A percentile compares a stretch with the other conserved stretches of the same genome.
Conservation (phyloP, 1,284 basidiomycete genomes). For the Irpex sp. region DNA sequence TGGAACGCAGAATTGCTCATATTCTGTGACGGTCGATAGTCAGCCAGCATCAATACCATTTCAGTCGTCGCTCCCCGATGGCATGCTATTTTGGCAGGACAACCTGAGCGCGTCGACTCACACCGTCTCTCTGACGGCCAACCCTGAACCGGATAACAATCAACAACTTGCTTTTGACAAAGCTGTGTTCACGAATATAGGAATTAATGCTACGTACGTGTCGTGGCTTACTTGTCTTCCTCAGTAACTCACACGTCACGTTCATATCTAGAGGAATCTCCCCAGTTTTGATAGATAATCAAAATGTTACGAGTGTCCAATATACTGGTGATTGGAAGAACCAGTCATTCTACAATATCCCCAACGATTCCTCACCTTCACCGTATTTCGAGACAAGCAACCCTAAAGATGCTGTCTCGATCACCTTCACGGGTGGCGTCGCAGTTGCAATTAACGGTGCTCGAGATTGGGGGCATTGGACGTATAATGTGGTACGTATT, state of each 20-base stretch:
- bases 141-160: neutral
- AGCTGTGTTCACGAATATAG: slow-evolving; percentile 6
- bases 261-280: neutral
- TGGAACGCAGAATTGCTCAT: slow-evolving; percentile 10
- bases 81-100: slow-evolving; percentile 8
- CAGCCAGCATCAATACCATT: neutral
- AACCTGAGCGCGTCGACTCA: slow-evolving; percentile 2
- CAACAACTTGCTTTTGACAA: slow-evolving; percentile 7
- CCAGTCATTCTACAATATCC: slow-evolving; percentile 2
- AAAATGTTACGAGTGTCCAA: slow-evolving; percentile 3
- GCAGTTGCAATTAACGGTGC: slow-evolving; percentile 8
- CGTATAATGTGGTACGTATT: slow-evolving; percentile 11
- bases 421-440: slow-evolving; percentile 9
- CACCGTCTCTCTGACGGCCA: slow-evolving; percentile 6
- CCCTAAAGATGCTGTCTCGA: slow-evolving; percentile 3
- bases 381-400: slow-evolving; percentile 8
- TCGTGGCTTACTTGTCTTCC: no score
- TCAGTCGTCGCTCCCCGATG: neutral
- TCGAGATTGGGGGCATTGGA: slow-evolving; percentile 13
- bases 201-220: slow-evolving; percentile 7
- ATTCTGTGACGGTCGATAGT: slow-evolving; percentile 8
- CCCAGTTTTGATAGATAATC: slow-evolving; percentile 4
- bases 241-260: neutral
- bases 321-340: slow-evolving; percentile 10
- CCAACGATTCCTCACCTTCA: slow-evolving; percentile 2